Evolutionary conservation across 805 yeast species (phyloP), one percentile per base, ranked within the genome.

Genomic region (Starmerella geochares): DNA sequence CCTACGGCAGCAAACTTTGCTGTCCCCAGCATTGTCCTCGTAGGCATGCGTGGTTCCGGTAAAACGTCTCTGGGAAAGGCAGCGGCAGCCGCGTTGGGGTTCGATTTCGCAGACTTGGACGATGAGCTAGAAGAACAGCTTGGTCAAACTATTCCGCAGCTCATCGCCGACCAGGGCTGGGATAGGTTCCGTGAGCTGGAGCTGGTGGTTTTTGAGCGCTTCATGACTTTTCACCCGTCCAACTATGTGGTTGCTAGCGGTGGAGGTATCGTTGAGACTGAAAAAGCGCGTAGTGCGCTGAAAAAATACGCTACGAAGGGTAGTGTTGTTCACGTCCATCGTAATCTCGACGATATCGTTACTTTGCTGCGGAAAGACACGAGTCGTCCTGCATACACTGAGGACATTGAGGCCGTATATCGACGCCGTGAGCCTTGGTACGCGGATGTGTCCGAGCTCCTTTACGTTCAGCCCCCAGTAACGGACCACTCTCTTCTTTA

Each of bases 1-100:
- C n/a, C n/a, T n/a, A n/a, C n/a, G n/a, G n/a, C n/a, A n/a, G n/a
- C n/a, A n/a, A n/a, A n/a, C n/a, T n/a, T n/a, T n/a, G n/a, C n/a
- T n/a, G 71, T 45, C 10, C 74, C 73, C 56, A 78, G 85, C 60
- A 77, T 88, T 49, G 75, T 87, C 43, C 76, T 90, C 35, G 83
- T 92, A 63, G 98, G 98, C 38, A 92, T 92, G 98, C 78, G 98
- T 65, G 98, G 96, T 17, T 95, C 96, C 20, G 98, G 98, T 19
- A 92, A 92, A 67, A 78, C 94, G 3, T 82, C 95, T 1, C 73
- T 87, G 60, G 81, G 95, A 37, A 73, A 77, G 54, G 83, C 94
- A 81, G 78, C 84, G 58, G 81, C 95, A 8, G 67, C 75, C 25
- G 72, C 76, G 29, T 68, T 86, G 50, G 88, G 85, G 19, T 53